Conservation (phyloP, 2,329 filamentous ascomycete genomes). For the Pestalotiopsis sp. region DNA sequence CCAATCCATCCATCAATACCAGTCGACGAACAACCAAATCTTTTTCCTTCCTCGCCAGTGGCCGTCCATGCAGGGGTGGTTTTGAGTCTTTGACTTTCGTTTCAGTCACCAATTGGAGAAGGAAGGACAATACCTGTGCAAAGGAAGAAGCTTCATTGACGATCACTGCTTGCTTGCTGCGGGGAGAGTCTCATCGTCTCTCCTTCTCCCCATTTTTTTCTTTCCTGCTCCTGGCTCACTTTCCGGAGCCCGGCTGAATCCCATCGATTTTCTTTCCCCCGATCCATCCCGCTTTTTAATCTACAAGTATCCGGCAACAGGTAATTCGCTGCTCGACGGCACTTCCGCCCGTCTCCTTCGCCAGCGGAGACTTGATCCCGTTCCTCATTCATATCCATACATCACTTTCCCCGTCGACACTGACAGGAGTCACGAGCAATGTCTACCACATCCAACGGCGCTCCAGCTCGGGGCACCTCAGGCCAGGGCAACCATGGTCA, state of each 20-base stretch:
- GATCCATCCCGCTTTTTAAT: not conserved
- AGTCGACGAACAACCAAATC: not conserved
- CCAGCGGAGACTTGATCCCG: not conserved
- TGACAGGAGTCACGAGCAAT: not conserved
- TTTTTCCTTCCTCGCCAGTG: not conserved
- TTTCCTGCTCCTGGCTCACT: not conserved
- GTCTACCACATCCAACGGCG: not conserved
- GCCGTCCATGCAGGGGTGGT: constrained; percentile 10
- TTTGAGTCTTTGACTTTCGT: constrained; percentile 13
- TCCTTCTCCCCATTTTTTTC: not conserved
- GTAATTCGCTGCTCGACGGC: not conserved
- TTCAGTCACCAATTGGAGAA: constrained; percentile 8
- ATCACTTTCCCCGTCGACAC: not conserved
- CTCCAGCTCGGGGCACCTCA: not conserved
- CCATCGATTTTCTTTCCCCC: not conserved
- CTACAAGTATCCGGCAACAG: constrained; percentile 7
- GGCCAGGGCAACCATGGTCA: not conserved
- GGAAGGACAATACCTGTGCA: constrained; percentile 3
- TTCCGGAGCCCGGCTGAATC: not conserved
- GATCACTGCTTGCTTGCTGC: not conserved
- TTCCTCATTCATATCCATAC: not conserved
- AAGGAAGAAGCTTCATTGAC: constrained; percentile 11
- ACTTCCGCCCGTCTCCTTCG: not conserved
- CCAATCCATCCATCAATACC: not conserved
- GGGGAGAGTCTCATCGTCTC: not conserved